Conservation (phyloP, 495 filamentous ascomycete genomes). For the Penicillium paxilli region DNA sequence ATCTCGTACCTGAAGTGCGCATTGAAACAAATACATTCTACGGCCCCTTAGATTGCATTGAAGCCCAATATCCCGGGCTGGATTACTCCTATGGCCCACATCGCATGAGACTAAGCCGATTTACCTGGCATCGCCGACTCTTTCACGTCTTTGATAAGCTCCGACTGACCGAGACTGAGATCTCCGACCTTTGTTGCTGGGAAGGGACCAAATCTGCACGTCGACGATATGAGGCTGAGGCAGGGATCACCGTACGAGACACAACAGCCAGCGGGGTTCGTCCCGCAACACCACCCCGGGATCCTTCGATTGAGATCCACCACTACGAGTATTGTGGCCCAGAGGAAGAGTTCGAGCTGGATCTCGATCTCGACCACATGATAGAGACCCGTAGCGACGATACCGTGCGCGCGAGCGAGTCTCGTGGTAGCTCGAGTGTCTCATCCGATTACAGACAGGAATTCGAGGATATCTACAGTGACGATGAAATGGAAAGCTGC, state of each 20-base stretch:
- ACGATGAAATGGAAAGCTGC: conserved; percentile 69
- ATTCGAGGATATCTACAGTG: conserved; percentile 61
- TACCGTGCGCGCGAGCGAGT: conserved; percentile 24
- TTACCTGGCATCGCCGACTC: conserved; percentile 75
- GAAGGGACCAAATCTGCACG: conserved; percentile 91
- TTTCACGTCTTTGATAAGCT: conserved; percentile 83
- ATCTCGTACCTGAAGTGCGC: conserved; percentile 87
- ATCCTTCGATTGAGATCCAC: conserved; percentile 35
- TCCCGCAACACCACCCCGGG: conserved; percentile 32
- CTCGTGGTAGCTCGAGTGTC: conserved; percentile 18
- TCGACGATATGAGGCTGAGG: conserved; percentile 78
- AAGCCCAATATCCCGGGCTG: conserved; percentile 88
- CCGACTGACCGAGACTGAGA: conserved; percentile 73
- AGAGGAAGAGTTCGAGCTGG: conserved; percentile 19
- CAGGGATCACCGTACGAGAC: conserved; percentile 69
- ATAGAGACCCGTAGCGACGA: conserved; percentile 25
- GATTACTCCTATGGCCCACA: conserved; percentile 82
- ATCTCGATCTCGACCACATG: conserved; percentile 28
- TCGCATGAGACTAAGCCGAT: conserved; percentile 79
- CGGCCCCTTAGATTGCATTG: conserved; percentile 77
- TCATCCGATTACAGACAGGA: conserved; percentile 30
- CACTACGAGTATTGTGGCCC: conserved; percentile 32
- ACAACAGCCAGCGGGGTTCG: conserved; percentile 72
- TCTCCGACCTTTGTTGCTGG: conserved; percentile 80
- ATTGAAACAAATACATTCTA: conserved; percentile 84